Conservation (phyloP, 2,329 filamentous ascomycete species). For the Penicillium sp. region DNA sequence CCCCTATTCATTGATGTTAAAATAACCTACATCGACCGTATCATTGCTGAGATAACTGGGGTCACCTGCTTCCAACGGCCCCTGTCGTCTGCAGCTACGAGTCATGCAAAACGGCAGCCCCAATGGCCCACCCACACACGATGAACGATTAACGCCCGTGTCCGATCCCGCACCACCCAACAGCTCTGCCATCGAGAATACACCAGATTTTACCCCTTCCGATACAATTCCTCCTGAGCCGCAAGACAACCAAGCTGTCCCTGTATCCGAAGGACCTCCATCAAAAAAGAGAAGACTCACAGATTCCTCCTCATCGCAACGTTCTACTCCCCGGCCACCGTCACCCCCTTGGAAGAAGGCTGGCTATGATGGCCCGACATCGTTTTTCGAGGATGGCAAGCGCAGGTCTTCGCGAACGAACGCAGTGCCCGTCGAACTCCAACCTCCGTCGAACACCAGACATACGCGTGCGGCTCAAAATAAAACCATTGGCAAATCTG, state of each 20-base stretch:
- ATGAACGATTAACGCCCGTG: slow-evolving; percentile 38
- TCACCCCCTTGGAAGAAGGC: slow-evolving; percentile 95
- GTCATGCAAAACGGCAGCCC: slow-evolving; percentile 48
- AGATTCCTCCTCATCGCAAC: slow-evolving; percentile 33
- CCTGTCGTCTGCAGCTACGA: slow-evolving; percentile 42
- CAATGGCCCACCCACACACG: slow-evolving; percentile 40
- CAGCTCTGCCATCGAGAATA: slow-evolving; percentile 20
- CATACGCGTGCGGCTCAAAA: slow-evolving; percentile 44
- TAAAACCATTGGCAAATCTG: slow-evolving; percentile 31
- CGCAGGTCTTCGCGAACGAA: slow-evolving; percentile 59
- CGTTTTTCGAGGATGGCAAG: slow-evolving; percentile 64
- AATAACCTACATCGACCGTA: slow-evolving; percentile 34
- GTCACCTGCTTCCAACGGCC: slow-evolving; percentile 41
- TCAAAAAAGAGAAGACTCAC: slow-evolving; percentile 47
- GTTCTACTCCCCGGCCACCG: slow-evolving; percentile 40
- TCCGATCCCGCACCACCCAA: slow-evolving; percentile 23
- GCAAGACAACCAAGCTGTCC: slow-evolving; percentile 30
- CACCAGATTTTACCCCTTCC: slow-evolving; percentile 21
- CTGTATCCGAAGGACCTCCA: slow-evolving; percentile 40
- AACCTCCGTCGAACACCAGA: slow-evolving; percentile 47
- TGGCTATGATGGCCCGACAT: slow-evolving; percentile 79
- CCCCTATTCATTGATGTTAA: slow-evolving; percentile 42
- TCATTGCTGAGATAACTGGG: slow-evolving; percentile 46
- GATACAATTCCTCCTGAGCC: slow-evolving; percentile 29
- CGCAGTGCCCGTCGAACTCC: slow-evolving; percentile 46